Percentiles rank a stretch among this genome's conserved stretches.
These are phyloP conservation scores for Gonium pectorale DNA, from an alignment of 139 green algal species.

Conservation along the genomic window DNA sequence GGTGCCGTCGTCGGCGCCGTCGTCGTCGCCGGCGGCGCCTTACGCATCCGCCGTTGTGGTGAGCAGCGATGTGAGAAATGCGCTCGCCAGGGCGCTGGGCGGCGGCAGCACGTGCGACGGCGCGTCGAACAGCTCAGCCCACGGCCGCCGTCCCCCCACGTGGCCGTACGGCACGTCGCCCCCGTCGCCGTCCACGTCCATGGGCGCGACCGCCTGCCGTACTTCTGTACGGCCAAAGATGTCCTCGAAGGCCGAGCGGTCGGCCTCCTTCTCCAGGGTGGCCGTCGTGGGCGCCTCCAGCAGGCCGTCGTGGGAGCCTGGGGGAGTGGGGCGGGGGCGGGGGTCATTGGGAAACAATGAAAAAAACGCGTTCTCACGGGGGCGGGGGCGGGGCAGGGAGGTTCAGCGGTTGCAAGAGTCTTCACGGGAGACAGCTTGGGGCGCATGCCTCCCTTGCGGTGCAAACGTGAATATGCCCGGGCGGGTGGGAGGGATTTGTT, in stretches of 20 bases:
- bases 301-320: background rate
- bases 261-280: background rate
- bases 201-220: background rate
- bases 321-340: background rate
- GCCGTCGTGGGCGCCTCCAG: background rate
- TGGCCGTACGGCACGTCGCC: background rate
- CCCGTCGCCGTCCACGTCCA: slow-evolving; percentile 26
- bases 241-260: slow-evolving; percentile 53
- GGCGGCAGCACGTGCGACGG: slow-evolving; percentile 79
- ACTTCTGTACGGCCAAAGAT: slow-evolving; percentile 44
- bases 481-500: too few relatives aligned
- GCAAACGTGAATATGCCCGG: too few relatives aligned
- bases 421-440: too few relatives aligned
- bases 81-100: slow-evolving; percentile 54
- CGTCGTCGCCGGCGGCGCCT: too few relatives aligned
- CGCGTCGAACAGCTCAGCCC: slow-evolving; percentile 72
- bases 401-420: too few relatives aligned
- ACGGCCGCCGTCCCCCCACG: slow-evolving; percentile 19
- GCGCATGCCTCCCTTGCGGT: too few relatives aligned
- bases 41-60: slow-evolving; percentile 25
- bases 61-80: slow-evolving; percentile 67
- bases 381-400: too few relatives aligned
- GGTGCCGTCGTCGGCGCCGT: too few relatives aligned
- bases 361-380: too few relatives aligned
- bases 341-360: too few relatives aligned